Conservation (phyloP, 768 basidiomycete species). For the Macrolepiota fuliginosa region DNA sequence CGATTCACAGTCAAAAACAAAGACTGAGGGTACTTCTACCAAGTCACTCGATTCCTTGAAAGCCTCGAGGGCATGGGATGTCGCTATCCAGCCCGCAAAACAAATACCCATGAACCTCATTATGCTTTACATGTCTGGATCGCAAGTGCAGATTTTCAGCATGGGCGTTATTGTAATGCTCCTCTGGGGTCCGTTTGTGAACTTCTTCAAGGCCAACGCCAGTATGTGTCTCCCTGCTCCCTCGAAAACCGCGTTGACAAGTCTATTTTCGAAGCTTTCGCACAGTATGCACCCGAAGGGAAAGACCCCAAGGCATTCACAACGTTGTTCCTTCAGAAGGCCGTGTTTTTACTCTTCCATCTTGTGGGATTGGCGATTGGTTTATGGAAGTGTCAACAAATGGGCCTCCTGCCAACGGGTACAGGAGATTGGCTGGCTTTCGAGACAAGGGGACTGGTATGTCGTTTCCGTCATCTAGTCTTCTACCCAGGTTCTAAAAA, state of each 20-base stretch:
- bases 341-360: conserved; percentile 72
- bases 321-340: conserved; percentile 67
- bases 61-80: conserved; percentile 81
- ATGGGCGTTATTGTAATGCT: conserved; percentile 97
- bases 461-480: conserved; percentile 23
- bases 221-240: conserved; percentile 43
- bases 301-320: conserved; percentile 47
- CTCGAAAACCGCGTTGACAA: neutral
- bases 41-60: conserved; percentile 66
- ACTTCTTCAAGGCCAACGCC: conserved; percentile 72
- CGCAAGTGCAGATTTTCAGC: conserved; percentile 94
- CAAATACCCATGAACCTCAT: conserved; percentile 95
- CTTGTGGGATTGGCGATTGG: conserved; percentile 78
- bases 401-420: conserved; percentile 89
- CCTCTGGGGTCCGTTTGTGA: conserved; percentile 82
- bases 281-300: conserved; percentile 68
- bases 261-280: conserved; percentile 50
- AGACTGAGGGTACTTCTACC: conserved; percentile 34
- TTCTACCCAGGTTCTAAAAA: neutral
- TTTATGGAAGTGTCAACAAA: conserved; percentile 88
- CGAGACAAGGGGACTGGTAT: conserved; percentile 72
- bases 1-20: conserved; percentile 38
- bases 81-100: conserved; percentile 83
- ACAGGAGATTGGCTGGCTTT: conserved; percentile 96
- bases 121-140: conserved; percentile 98